phyloP scores from a whole-genome alignment of 371 early-diverging fungal species.

The Chytridium lagenaria region DNA sequence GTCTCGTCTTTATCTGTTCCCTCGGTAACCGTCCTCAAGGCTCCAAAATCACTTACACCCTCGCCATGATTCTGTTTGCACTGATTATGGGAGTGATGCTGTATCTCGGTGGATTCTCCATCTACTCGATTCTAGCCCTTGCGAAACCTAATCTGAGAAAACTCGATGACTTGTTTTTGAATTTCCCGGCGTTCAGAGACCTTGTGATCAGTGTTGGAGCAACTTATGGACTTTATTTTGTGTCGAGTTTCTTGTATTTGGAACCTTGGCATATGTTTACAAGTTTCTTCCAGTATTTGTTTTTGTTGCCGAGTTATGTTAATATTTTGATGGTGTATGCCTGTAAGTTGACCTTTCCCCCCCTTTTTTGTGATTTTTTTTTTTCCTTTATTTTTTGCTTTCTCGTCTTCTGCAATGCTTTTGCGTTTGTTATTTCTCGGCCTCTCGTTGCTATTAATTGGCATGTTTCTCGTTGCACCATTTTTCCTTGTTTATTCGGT shows the following conservation, averaged over 20 bases:
- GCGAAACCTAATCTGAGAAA: constrained; percentile 48
- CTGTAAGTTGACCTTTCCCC: constrained; percentile 45
- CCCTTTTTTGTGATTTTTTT: too few relatives aligned
- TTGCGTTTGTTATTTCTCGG: too few relatives aligned
- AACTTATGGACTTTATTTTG: constrained; percentile 86
- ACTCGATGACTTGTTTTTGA: constrained; percentile 17
- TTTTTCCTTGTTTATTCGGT: too few relatives aligned
- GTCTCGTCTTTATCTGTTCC: constrained; percentile 80
- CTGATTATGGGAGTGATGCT: constrained; percentile 78
- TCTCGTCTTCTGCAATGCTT: not conserved
- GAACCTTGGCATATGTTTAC: constrained; percentile 96
- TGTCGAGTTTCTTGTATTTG: constrained; percentile 76
- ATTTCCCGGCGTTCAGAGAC: constrained; percentile 66
- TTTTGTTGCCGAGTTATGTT: constrained; percentile 83
- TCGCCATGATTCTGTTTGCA: constrained; percentile 72
- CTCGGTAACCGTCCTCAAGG: constrained; percentile 95
- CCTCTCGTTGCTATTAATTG: too few relatives aligned
- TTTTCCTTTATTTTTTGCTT: constrained; percentile 13
- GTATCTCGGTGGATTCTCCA: constrained; percentile 56
- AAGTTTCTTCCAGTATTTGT: constrained; percentile 83
- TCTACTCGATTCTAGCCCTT: constrained; percentile 59
- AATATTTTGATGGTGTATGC: constrained; percentile 93
- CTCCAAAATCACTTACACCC: constrained; percentile 70
- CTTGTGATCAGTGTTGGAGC: constrained; percentile 77
- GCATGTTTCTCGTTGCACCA: too few relatives aligned